Evolutionary conservation across 345 rosid genomes (phyloP).

Genomic region (Pistacia integerrima): DNA sequence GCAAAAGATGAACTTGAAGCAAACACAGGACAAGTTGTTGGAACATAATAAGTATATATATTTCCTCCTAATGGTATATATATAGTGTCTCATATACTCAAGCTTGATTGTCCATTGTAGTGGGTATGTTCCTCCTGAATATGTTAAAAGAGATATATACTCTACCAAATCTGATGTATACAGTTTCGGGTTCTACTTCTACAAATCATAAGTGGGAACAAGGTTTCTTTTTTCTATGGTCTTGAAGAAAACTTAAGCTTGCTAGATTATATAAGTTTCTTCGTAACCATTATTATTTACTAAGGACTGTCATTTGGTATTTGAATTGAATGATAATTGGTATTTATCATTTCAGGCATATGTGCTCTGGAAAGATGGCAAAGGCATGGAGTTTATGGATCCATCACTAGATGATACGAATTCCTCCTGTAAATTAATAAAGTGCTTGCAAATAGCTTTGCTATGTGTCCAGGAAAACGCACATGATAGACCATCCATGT

Average conservation of each 20-base stretch:
- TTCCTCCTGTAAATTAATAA: background rate
- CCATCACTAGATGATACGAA: background rate
- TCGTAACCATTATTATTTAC: too few relatives aligned
- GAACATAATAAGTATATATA: slow-evolving; percentile 36
- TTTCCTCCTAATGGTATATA: too few relatives aligned
- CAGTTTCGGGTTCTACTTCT: too few relatives aligned
- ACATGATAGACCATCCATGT: slow-evolving; percentile 10
- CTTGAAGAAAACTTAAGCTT: too few relatives aligned
- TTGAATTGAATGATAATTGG: background rate
- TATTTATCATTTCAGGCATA: background rate
- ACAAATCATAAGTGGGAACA: too few relatives aligned
- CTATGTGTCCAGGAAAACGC: slow-evolving; percentile 6
- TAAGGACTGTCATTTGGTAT: background rate
- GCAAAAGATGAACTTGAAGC: slow-evolving; percentile 32
- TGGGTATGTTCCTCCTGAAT: slow-evolving; percentile 21
- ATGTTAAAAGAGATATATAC: background rate
- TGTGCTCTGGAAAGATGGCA: background rate
- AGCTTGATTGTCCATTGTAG: background rate
- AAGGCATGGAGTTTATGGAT: slow-evolving; percentile 5
- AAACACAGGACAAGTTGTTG: slow-evolving; percentile 35
- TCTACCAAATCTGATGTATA: too few relatives aligned
- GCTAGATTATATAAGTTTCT: too few relatives aligned
- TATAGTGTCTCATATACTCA: too few relatives aligned
- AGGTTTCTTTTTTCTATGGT: too few relatives aligned
- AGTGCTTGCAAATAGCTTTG: slow-evolving; percentile 10